Evolutionary conservation across 352 stramenopile species (phyloP).

Genomic region (Phytopythium litorale): DNA sequence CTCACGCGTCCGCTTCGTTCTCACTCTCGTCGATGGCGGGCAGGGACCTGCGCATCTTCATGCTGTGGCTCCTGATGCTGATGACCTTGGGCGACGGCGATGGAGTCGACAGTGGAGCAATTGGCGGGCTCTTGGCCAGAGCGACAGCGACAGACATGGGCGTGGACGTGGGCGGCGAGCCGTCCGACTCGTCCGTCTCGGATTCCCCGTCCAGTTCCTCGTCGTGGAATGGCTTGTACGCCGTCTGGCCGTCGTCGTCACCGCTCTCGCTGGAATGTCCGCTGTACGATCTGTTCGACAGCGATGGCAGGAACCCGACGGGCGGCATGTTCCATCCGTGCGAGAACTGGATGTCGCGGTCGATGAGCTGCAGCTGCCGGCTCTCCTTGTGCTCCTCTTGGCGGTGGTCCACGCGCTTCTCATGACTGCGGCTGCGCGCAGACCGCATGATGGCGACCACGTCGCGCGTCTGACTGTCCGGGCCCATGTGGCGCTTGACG

Average conservation of each 20-base stretch:
- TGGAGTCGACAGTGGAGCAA: neutral
- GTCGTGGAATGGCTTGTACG: slow-evolving; percentile 9
- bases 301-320: slow-evolving; percentile 1
- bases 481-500: slow-evolving; percentile 28
- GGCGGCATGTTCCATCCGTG: slow-evolving; percentile 4
- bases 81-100: slow-evolving; percentile 6
- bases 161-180: neutral
- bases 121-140: neutral
- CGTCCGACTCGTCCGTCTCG: slow-evolving; percentile 4
- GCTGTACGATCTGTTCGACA: neutral
- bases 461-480: slow-evolving; percentile 8
- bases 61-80: slow-evolving; percentile 8
- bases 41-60: slow-evolving; percentile 5
- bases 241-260: neutral
- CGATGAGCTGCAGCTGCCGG: neutral
- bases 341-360: neutral
- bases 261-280: neutral
- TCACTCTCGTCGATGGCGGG: slow-evolving; percentile 8
- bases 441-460: slow-evolving; percentile 4
- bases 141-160: neutral
- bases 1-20: slow-evolving; percentile 4
- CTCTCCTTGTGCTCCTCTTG: neutral
- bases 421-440: slow-evolving; percentile 2
- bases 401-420: neutral
- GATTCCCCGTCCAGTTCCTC: neutral